Evolutionary conservation across 2,329 filamentous ascomycete genomes (phyloP), one percentile per base, ranked within the genome.

Genomic region (Exophiala sideris): DNA sequence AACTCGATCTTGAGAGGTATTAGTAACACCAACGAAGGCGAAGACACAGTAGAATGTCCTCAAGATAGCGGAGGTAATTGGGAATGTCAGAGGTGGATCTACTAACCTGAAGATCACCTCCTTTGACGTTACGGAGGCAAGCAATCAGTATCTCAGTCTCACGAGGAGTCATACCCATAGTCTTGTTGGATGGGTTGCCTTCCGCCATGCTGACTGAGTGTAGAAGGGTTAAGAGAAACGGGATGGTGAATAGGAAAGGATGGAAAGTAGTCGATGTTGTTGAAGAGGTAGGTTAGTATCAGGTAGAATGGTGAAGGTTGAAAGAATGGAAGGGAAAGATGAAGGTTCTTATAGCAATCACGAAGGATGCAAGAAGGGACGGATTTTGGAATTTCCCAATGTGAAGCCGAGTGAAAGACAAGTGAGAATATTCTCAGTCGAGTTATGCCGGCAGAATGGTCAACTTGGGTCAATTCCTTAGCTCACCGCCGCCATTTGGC

Each of bases 1-100:
- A 67, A 70, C 61, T 77, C 72, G 34, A 61, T 45, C 58, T 61
- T 29, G 20, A 33, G n/a, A 32, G 47, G 21, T 14, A 53, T 46
- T 44, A 58, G 48, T 50, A 35, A 42, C 21, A 24, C 20, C 6
- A 34, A 34, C 5, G 33, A 24, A 21, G 40, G 8, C n/a, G 8
- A 39, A 40, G 11, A 10, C n/a, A 21, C 21, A 6, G 6, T 3
- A 24, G 3, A 6, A 24, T 24, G 6, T 24, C 21, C 24, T 29
- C 24, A 4, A 5, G 24, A 29, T 29, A 4, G 24, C 6, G 24
- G 3, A 29, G 4, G 24, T 8, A 29, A 29, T 29, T 8, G 24
- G 4, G 14, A 12, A 9, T 11, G 21, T 33, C 16, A 16, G 24
- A 29, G 14, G 39, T 11, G 9, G 41, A 5, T 9, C 8, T 32